Evolutionary conservation across 2,329 filamentous ascomycete genomes (phyloP), one percentile per base, ranked within the genome.

Genomic region (Dactylella cylindrospora): DNA sequence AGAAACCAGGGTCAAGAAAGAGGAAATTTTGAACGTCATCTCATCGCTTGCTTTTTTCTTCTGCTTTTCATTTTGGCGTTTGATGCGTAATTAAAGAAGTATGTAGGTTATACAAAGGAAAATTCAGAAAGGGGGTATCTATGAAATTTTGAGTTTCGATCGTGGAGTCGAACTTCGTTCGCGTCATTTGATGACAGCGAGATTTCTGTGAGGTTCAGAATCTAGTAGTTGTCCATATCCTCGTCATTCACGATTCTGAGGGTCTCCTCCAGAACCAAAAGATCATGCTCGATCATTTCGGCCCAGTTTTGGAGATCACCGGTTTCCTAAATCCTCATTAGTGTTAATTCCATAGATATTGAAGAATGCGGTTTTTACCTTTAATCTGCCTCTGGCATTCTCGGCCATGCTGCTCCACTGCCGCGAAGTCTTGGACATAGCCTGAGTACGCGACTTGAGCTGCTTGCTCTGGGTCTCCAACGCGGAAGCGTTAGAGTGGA

Each of bases 221-320:
- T 26, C 13, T 28, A 31, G 10, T 32, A 25, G 5, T 43, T 49
- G 13, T 62, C 70, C 40, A 70, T 39, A 23, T 71, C 43, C 73
- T 69, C 70, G 40, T 70, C 68, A 35, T 71, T 75, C 2, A 79
- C 82, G 53, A 84, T 70, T 67, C 81, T 73, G 67, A 85, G 70
- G 33, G 82, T 85, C 76, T 85, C 82, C 71, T 83, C 81, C 5
- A 86, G 70, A 36, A 83, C 78, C 51, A 84, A 65, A 66, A 86
- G 83, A 66, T 84, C 81, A 59, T 81, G 73, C 76, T 84, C 87
- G 69, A 91, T 76, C 74, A 90, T 82, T 78, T 93, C 88, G 17
- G 87, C 86, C 87, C 87, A 93, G 72, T 90, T 90, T 77, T 91
- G 86, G 70, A 91, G 80, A 70, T 90, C 84, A 19, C 87, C 86